Base-by-base conservation (phyloP, 495 filamentous ascomycete species). In the Aspergillus bertholletiae region DNA sequence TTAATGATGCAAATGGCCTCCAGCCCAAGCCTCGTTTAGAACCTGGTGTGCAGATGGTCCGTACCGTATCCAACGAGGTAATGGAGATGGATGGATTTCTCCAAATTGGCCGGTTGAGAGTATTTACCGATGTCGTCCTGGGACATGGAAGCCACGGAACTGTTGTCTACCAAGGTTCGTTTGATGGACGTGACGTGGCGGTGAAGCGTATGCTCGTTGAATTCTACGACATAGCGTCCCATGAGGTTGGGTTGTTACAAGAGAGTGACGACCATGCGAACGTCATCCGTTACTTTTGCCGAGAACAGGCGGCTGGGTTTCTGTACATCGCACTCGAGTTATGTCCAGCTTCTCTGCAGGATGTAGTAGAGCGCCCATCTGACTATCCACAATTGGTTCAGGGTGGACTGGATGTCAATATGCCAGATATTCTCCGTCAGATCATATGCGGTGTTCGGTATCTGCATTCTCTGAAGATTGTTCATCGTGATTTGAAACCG, bases 231-330 rank as follows among this genome's bases (percentile, higher is more conserved):
- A 91, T 98, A 59, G 95, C 95, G 11, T 88, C 88, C 20, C 93
- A 96, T 55, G 94, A 98, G 65, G 93, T 96, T 2, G 85, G 88
- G 40, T 72, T 97, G 15, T 72, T 98, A 28, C 83, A 94, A 55
- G 89, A 96, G 63, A 96, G 92, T 59, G 94, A 98, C 61, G 91
- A 96, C 60, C 93, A 98, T 63, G 84, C 85, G 7, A 97, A 98
- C 63, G 93, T 98, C 34, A 96, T 98, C 59, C 89, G 94, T 43
- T 98, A 98, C 64, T 96, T 87, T 62, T 90, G 90, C 54, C 92
- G 94, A 64, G 89, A 95, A 62, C 84, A 90, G 59, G 88, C 89
- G 8, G 80, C 86, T 15, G 86, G 87, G n/a, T 98, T 98, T 69
- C 79, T 97, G 21, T 98, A 97, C 65, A 98, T 98, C 64, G 94